Evolutionary conservation across 2,329 filamentous ascomycete species (phyloP).

Genomic region (Trichoderma atrobrunneum): DNA sequence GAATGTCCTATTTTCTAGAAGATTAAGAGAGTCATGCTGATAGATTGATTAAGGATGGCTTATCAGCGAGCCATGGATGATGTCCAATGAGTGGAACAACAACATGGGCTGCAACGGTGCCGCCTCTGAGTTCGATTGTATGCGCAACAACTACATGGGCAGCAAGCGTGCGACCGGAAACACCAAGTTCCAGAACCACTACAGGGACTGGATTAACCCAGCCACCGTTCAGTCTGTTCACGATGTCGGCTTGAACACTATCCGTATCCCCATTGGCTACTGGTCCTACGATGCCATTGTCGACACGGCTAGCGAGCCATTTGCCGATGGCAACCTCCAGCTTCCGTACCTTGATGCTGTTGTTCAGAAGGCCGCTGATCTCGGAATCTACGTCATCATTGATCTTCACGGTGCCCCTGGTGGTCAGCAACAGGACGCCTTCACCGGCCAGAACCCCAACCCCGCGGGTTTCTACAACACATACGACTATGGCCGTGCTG

Average conservation of each 20-base stretch:
- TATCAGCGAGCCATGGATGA: constrained; percentile 53
- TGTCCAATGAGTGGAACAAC: constrained; percentile 40
- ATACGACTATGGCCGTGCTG: constrained; percentile 54
- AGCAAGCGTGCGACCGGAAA: constrained; percentile 40
- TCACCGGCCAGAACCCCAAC: constrained; percentile 40
- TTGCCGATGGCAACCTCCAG: constrained; percentile 37
- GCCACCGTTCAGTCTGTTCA: constrained; percentile 45
- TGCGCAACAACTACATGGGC: constrained; percentile 31
- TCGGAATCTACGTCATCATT: constrained; percentile 34
- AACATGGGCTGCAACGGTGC: constrained; percentile 44
- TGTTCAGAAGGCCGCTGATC: constrained; percentile 32
- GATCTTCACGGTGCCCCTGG: constrained; percentile 46
- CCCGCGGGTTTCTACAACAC: constrained; percentile 53
- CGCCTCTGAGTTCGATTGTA: constrained; percentile 52
- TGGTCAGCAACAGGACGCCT: constrained; percentile 43
- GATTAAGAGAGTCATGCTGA: background rate
- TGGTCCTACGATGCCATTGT: constrained; percentile 51
- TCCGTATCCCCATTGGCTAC: constrained; percentile 54
- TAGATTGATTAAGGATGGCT: constrained; percentile 29
- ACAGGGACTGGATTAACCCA: constrained; percentile 32
- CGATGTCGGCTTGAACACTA: constrained; percentile 53
- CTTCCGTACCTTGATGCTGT: constrained; percentile 33
- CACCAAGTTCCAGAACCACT: constrained; percentile 46
- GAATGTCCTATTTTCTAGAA: background rate
- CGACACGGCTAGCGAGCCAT: constrained; percentile 45